A percentile compares a stretch with the other conserved stretches of the same genome.
Conservation (phyloP, 306 rosid genomes). For the Rubus parviflorus region DNA sequence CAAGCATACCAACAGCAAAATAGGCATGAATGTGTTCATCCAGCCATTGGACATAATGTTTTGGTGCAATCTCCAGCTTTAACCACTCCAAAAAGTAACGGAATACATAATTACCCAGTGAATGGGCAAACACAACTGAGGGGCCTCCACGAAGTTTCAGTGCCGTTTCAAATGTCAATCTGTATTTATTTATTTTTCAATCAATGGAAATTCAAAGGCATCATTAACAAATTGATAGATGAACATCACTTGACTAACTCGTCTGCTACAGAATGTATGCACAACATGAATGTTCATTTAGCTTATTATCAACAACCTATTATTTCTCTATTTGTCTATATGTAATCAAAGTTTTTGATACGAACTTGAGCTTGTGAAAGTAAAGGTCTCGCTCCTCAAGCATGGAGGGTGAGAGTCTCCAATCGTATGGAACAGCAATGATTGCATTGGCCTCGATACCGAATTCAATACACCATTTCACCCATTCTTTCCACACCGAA, state of each 20-base stretch:
- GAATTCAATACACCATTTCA: conserved; percentile 97
- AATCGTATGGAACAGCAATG: conserved; percentile 95
- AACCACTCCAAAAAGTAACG: conserved; percentile 99
- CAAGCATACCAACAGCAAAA: conserved; percentile 87
- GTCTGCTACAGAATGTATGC: not conserved
- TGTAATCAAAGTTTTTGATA: too few relatives aligned
- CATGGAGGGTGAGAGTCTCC: conserved; percentile 89
- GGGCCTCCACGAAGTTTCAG: conserved; percentile 95
- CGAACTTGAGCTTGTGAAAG: conserved; percentile 84
- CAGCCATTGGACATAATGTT: conserved; percentile 77
- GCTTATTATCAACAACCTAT: not conserved
- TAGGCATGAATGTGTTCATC: conserved; percentile 95
- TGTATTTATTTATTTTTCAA: conserved; percentile 21
- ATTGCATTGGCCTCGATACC: conserved; percentile 97
- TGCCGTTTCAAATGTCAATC: conserved; percentile 94
- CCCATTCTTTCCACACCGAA: conserved; percentile 97
- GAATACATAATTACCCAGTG: conserved; percentile 84
- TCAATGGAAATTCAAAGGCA: conserved; percentile 26
- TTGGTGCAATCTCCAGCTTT: conserved; percentile 95
- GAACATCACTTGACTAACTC: conserved; percentile 9
- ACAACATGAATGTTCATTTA: not conserved
- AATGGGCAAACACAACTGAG: conserved; percentile 93
- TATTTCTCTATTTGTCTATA: not conserved
- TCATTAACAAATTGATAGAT: conserved; percentile 16
- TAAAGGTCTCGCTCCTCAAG: conserved; percentile 98